Base-by-base conservation (phyloP, 345 rosid genomes). In the Camelina sativa region DNA sequence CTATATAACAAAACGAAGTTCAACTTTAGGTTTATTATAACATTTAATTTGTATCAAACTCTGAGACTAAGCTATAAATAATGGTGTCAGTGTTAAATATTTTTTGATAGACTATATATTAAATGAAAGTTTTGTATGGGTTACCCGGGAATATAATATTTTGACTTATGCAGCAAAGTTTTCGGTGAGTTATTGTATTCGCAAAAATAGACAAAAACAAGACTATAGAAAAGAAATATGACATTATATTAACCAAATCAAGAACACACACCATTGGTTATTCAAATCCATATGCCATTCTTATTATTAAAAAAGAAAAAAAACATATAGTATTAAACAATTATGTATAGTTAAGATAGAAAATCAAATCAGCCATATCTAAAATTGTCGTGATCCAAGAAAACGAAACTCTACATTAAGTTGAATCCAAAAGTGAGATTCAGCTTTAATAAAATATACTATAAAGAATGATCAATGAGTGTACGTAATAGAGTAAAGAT, bases 361-460 rank as follows among this genome's bases (percentile, higher is more conserved):
- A 58, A 40, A 60, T 19, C 17, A 19, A 59, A 66, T 57, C 23
- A 58, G 13, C 8, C 67, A 59, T 51, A 51, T 60, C 47, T 19
- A 75, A 5, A 28, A 40, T n/a, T 7, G 30, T 10, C 78, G 53
- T 59, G 68, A 50, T 67, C 78, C 67, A 67, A 75, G 57, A 20
- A 52, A 23, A 58, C 1, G 0, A 44, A 65, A 2, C 35, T 8
- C 1, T 30, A 55, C 17, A 28, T 13, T 8, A 28, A 54, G 30
- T 6, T 3, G 34, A 63, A 63, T 40, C 37, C 15, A 4, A 43
- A 44, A 65, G 20, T 65, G 65, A 74, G 67, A 47, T 65, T 57
- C 19, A 56, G 34, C 46, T 47, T 28, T 41, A 47, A 28, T 67
- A 11, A 67, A 17, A 59, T 7, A 25, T n/a, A n/a, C n/a, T n/a